phyloP scores from a whole-genome alignment of 1,139 yeast species.

The Suhomyces bolitotheri region DNA sequence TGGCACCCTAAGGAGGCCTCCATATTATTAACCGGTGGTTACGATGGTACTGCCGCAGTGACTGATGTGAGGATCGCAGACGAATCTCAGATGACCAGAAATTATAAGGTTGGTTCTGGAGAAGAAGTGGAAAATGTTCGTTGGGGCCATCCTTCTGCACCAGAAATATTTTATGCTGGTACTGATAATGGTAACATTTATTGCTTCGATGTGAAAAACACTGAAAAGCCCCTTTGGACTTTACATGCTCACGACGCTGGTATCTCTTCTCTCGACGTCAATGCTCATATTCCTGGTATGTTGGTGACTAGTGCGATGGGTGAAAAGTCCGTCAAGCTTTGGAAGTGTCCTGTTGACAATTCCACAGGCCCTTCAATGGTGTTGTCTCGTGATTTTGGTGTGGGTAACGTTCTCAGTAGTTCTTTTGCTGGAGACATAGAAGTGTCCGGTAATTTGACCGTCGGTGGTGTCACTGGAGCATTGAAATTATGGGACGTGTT shows the following conservation, averaged over 20 bases:
- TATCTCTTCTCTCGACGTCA: constrained; percentile 77
- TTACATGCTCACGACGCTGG: constrained; percentile 97
- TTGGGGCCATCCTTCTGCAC: constrained; percentile 59
- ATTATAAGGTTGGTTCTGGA: constrained; percentile 58
- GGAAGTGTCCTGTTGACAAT: constrained; percentile 64
- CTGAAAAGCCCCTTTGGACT: constrained; percentile 81
- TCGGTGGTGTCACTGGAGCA: constrained; percentile 86
- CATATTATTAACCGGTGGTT: constrained; percentile 86
- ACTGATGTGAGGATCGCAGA: constrained; percentile 85
- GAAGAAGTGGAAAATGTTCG: constrained; percentile 85
- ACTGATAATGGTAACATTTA: constrained; percentile 90
- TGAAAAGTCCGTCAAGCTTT: constrained; percentile 80
- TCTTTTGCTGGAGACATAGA: constrained; percentile 87
- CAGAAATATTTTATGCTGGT: constrained; percentile 78
- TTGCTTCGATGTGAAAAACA: constrained; percentile 81
- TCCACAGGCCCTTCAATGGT: constrained; percentile 80
- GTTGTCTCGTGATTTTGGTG: constrained; percentile 87
- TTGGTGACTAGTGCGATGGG: constrained; percentile 89
- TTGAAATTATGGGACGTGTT: constrained; percentile 93
- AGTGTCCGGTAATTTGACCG: constrained; percentile 77
- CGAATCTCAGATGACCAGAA: constrained; percentile 55
- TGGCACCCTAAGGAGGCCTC: constrained; percentile 85
- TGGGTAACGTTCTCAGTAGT: constrained; percentile 86
- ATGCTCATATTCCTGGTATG: constrained; percentile 67
- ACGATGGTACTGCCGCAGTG: constrained; percentile 77